Conservation (phyloP, 495 filamentous ascomycete species). For the Xylaria cubensis region DNA sequence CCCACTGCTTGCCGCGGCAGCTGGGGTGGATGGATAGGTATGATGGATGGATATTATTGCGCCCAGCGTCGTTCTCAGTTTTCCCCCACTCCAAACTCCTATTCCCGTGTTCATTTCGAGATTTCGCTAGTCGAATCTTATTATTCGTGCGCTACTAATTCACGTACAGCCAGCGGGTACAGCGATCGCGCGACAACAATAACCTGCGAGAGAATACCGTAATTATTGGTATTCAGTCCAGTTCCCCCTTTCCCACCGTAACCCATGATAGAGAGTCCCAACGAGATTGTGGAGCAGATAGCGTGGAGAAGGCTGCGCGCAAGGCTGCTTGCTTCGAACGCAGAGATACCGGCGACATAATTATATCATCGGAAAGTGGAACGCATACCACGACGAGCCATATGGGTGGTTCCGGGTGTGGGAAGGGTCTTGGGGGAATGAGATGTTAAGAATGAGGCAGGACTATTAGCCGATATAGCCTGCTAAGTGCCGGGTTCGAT, state of each 20-base stretch:
- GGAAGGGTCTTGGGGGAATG: not conserved
- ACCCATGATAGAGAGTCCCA: not conserved
- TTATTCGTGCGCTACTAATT: conserved; percentile 8
- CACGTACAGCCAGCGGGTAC: not conserved
- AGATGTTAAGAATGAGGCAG: not conserved
- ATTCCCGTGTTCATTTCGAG: not conserved
- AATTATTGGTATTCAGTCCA: not conserved
- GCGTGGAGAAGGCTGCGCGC: no score
- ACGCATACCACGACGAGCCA: not conserved
- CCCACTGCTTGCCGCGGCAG: not conserved
- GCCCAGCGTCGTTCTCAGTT: conserved; percentile 15
- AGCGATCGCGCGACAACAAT: not conserved
- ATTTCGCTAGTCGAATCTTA: not conserved
- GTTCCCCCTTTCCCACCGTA: not conserved
- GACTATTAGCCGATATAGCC: not conserved
- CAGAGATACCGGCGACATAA: not conserved
- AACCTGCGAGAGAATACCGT: not conserved
- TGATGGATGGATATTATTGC: not conserved
- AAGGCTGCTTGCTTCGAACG: not conserved
- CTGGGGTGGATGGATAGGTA: not conserved
- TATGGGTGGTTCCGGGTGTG: not conserved
- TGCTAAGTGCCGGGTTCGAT: not conserved
- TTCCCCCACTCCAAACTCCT: conserved; percentile 7
- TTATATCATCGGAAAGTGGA: not conserved
- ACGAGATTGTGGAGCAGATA: not conserved